Evolutionary conservation across 768 basidiomycete species (phyloP), one percentile per base, ranked within the genome.

Genomic region (Mycena amicta): DNA sequence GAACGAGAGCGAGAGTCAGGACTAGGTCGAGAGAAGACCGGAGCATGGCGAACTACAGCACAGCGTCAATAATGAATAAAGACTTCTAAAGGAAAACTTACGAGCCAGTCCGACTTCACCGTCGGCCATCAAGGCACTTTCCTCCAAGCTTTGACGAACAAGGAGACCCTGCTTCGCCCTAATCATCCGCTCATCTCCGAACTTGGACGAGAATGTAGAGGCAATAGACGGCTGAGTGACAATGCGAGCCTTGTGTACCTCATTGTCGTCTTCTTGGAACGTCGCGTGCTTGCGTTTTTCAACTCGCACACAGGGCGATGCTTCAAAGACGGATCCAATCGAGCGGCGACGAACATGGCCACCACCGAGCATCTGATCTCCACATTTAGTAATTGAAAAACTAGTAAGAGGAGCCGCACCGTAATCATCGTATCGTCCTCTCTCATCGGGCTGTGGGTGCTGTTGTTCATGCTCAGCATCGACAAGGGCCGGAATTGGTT

Each of bases 371-470:
- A 93, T 92, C 88, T 90, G 59, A 1, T 37, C 5, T n/a, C 46
- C 8, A 25, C 39, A 57, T 26, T 57, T 52, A 60, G 53, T 22
- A 50, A 27, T 55, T 41, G 68, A 26, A 37, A 51, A 29, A 3
- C 12, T 3, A 16, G 6, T 6, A 29, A 20, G 18, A 39, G 27
- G 30, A 22, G 74, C 86, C n/a, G 67, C 70, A 90, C 89, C 37
- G 82, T 83, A 47, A 92, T 87, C 89, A 92, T 90, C 0, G 92
- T 92, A 63, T 92, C 90, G 57, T 91, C 88, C 26, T 92, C 90
- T 61, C 78, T 79, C 43, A 72, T 71, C 0, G 85, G 80, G 57
- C 82, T 83, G 40, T 84, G 80, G 22, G 26, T 25, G 3, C 72
- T 69, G 27, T 74, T 76, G 57, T 73, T 57, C 31, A 82, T 72